Evolutionary conservation across 805 yeast species (phyloP).

Genomic region (Ogataea parapolymorpha): DNA sequence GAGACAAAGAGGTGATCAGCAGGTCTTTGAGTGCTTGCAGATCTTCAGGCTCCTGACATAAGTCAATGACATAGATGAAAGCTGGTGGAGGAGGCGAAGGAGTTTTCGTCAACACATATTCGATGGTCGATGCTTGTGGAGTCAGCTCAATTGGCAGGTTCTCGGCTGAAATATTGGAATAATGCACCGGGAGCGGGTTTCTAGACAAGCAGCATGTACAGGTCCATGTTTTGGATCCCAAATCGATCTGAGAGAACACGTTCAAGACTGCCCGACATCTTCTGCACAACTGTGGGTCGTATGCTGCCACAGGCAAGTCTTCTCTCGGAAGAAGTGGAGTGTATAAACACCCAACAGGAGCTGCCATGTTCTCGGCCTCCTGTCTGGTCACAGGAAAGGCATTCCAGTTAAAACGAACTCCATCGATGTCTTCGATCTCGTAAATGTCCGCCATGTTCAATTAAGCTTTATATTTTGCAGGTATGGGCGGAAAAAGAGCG

Average conservation of each 20-base stretch:
- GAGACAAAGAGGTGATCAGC: slow-evolving; percentile 65
- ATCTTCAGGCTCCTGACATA: slow-evolving; percentile 88
- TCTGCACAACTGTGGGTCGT: slow-evolving; percentile 83
- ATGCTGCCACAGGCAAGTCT: slow-evolving; percentile 71
- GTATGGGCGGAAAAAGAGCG: slow-evolving; percentile 1
- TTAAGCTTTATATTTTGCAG: neutral
- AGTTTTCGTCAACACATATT: slow-evolving; percentile 69
- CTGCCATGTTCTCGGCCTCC: slow-evolving; percentile 88
- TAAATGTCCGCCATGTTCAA: slow-evolving; percentile 45
- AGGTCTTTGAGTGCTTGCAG: slow-evolving; percentile 80
- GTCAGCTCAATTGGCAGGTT: slow-evolving; percentile 79
- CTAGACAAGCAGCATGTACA: slow-evolving; percentile 81
- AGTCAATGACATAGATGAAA: slow-evolving; percentile 79
- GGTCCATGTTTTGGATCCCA: slow-evolving; percentile 72
- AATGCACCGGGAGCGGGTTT: slow-evolving; percentile 79
- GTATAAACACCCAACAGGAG: slow-evolving; percentile 91
- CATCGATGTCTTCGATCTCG: slow-evolving; percentile 58
- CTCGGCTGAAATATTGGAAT: slow-evolving; percentile 70
- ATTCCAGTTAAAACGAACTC: slow-evolving; percentile 76
- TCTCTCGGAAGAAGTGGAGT: slow-evolving; percentile 87
- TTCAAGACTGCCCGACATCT: slow-evolving; percentile 83
- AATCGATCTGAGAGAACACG: slow-evolving; percentile 80
- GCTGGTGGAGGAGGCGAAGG: slow-evolving; percentile 74
- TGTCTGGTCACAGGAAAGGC: slow-evolving; percentile 84
- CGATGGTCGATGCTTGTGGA: slow-evolving; percentile 70